Conservation (phyloP, 2,329 filamentous ascomycete genomes). For the Aplosporella prunicola region DNA sequence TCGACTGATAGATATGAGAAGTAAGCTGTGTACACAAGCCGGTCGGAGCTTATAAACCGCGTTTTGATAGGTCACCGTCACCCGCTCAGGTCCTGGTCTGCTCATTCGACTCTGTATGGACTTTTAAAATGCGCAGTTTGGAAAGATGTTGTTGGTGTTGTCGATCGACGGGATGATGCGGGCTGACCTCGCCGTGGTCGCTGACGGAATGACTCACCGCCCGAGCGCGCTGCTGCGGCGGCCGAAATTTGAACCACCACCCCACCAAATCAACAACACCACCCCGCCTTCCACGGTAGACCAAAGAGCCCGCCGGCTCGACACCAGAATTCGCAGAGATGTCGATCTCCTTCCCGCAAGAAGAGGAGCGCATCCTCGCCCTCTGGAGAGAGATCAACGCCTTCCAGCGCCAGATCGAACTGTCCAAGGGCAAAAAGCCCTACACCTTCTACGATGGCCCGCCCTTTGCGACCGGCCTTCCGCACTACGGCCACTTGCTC, state of each 20-base stretch:
- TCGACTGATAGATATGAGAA: too few species aligned
- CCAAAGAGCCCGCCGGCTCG: constrained; percentile 8
- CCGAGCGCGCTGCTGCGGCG: neutral
- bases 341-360: constrained; percentile 58
- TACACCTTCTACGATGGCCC: constrained; percentile 88
- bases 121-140: too few species aligned
- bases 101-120: too few species aligned
- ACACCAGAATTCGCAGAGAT: constrained; percentile 6
- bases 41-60: too few species aligned
- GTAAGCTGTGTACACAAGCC: too few species aligned
- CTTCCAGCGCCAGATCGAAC: constrained; percentile 77
- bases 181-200: too few species aligned
- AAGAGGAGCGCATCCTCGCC: constrained; percentile 76
- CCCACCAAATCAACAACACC: constrained; percentile 8
- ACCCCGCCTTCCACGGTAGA: constrained; percentile 5
- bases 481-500: constrained; percentile 67
- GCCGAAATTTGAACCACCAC: constrained; percentile 9
- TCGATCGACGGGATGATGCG: too few species aligned
- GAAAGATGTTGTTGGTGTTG: too few species aligned
- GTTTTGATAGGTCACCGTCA: too few species aligned
- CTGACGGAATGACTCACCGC: constrained; percentile 12
- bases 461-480: constrained; percentile 46
- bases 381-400: constrained; percentile 89
- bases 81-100: too few species aligned
- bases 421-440: constrained; percentile 69